Evolutionary conservation across 306 rosid species (phyloP).

Genomic region (Quercus agrifolia): DNA sequence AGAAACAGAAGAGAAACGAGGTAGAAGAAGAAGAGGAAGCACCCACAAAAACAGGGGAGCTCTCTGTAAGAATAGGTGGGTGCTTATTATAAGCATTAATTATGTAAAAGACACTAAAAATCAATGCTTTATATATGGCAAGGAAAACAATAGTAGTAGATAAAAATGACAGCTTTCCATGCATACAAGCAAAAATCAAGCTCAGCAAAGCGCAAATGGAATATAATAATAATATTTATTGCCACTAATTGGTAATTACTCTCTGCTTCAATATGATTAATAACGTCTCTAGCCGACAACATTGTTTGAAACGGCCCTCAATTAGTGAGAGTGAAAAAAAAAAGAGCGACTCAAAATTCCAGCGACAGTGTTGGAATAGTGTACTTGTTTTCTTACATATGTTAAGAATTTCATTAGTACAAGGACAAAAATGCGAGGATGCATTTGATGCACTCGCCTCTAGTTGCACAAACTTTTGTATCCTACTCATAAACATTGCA

Average conservation of each 20-base stretch:
- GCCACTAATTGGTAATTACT: conserved; percentile 46
- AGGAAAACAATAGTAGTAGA: not conserved
- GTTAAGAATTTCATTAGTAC: conserved; percentile 8
- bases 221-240: conserved; percentile 28
- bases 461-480: not conserved
- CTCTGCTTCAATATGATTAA: conserved; percentile 46
- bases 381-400: conserved; percentile 23
- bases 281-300: conserved; percentile 90
- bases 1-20: conserved; percentile 9
- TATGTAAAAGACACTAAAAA: conserved; percentile 56
- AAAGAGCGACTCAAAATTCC: too few relatives aligned
- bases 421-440: not conserved
- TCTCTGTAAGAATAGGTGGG: conserved; percentile 26
- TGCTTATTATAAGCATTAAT: conserved; percentile 60
- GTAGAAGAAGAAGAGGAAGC: conserved; percentile 25
- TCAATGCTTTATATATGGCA: conserved; percentile 35
- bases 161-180: conserved; percentile 53
- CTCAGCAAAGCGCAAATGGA: conserved; percentile 2
- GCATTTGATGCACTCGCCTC: not conserved
- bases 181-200: conserved; percentile 1
- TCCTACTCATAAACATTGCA: too few relatives aligned
- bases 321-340: conserved; percentile 13
- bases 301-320: conserved; percentile 68
- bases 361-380: conserved; percentile 8
- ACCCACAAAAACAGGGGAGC: conserved; percentile 26